Conservation (phyloP, 2,329 filamentous ascomycete species). For the Sclerotinia subarctica region DNA sequence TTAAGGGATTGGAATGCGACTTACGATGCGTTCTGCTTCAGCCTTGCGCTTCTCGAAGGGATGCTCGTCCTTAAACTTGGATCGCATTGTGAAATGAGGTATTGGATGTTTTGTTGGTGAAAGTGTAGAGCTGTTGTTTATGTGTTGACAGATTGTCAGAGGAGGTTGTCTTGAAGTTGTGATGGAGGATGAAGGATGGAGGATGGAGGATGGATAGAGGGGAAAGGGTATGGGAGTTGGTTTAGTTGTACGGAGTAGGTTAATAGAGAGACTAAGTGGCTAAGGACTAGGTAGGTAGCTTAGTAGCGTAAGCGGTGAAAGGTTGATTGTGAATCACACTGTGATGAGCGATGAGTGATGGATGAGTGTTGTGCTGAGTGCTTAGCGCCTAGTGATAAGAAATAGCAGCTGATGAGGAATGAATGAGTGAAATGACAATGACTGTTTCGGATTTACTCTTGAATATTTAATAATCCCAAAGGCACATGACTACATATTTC, state of each 20-base stretch:
- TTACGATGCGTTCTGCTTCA: slow-evolving; percentile 76
- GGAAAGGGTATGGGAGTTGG: background rate
- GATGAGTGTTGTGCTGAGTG: background rate
- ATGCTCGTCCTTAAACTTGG: slow-evolving; percentile 99
- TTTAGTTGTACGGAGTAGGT: background rate
- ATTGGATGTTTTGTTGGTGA: slow-evolving; percentile 20
- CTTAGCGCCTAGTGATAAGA: background rate
- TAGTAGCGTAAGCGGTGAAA: slow-evolving; percentile 19
- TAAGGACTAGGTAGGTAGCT: background rate
- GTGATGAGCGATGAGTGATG: background rate
- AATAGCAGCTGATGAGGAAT: background rate
- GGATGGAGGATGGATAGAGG: slow-evolving; percentile 3
- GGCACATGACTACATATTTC: slow-evolving; percentile 4
- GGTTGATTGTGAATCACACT: slow-evolving; percentile 13
- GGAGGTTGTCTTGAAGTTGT: background rate
- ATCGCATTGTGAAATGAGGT: slow-evolving; percentile 70
- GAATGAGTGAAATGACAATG: background rate
- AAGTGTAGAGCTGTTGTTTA: background rate
- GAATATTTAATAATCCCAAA: background rate
- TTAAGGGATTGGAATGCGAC: slow-evolving; percentile 24
- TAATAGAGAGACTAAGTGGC: slow-evolving; percentile 1
- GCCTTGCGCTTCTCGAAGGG: slow-evolving; percentile 99
- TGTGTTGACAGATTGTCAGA: background rate
- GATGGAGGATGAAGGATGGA: slow-evolving; percentile 17
- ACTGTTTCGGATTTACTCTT: slow-evolving; percentile 7